Percentiles rank a stretch among this genome's conserved stretches.
Evolutionary conservation across 176 grass and related monocot genomes (phyloP).

Genomic region (Areca catechu): DNA sequence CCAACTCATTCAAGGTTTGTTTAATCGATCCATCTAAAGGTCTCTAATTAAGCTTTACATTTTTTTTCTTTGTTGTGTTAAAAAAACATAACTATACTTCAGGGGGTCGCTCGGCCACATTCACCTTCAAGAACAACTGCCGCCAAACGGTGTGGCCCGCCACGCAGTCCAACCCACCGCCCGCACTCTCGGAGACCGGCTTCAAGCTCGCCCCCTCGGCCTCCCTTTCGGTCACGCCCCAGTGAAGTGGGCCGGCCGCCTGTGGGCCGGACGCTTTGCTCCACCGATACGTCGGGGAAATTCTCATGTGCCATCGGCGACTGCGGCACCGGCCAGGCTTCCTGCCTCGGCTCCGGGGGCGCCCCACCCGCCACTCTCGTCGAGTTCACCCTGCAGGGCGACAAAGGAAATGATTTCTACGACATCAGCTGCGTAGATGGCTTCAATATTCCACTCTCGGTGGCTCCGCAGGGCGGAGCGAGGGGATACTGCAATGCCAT

Average conservation of each 20-base stretch:
- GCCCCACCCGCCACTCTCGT: slow-evolving; percentile 30
- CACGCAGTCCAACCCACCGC: slow-evolving; percentile 1
- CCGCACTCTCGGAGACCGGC: slow-evolving; percentile 29
- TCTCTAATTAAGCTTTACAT: too few relatives aligned
- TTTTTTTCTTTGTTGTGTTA: too few relatives aligned
- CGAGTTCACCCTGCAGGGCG: slow-evolving; percentile 46
- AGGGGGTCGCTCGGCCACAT: slow-evolving; percentile 27
- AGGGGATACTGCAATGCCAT: neutral
- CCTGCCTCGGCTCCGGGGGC: slow-evolving; percentile 33
- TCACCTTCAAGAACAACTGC: slow-evolving; percentile 55
- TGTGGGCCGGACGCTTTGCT: slow-evolving; percentile 48
- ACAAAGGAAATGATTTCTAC: slow-evolving; percentile 30
- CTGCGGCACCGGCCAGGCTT: slow-evolving; percentile 28
- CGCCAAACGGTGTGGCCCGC: slow-evolving; percentile 42
- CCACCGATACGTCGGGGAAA: slow-evolving; percentile 2
- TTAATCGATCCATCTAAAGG: too few relatives aligned
- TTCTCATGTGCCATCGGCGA: slow-evolving; percentile 51
- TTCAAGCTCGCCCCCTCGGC: slow-evolving; percentile 20
- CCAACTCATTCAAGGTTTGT: too few relatives aligned
- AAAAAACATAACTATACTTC: neutral
- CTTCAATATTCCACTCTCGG: slow-evolving; percentile 46
- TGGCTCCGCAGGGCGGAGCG: slow-evolving; percentile 7
- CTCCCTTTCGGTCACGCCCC: neutral
- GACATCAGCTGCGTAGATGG: slow-evolving; percentile 59
- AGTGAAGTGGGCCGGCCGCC: slow-evolving; percentile 38